These are phyloP conservation scores for Chytridiales sp. DNA, from an alignment of 371 early-diverging fungal genomes.

Conservation along the genomic window DNA sequence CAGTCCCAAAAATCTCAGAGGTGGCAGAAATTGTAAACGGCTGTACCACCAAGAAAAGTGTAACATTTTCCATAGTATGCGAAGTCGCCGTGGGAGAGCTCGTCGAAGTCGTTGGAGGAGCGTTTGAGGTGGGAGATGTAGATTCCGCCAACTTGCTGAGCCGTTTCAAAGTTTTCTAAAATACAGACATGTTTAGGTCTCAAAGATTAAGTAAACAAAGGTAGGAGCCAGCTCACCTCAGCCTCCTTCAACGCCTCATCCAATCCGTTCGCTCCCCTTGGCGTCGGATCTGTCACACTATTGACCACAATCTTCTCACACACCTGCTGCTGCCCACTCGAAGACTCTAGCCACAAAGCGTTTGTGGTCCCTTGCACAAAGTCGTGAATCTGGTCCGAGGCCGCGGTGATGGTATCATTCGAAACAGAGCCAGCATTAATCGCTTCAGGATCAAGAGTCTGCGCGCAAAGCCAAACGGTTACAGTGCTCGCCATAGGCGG, in stretches of 20 bases:
- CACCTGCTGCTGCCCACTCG: constrained; percentile 10
- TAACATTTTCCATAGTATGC: constrained; percentile 8
- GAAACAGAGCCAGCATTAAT: background rate
- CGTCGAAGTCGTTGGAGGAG: background rate
- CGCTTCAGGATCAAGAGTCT: constrained; percentile 12
- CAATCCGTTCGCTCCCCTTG: constrained; percentile 18
- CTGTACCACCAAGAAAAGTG: constrained; percentile 27
- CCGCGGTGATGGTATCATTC: background rate
- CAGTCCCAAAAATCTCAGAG: constrained; percentile 3
- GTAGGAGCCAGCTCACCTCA: constrained; percentile 11
- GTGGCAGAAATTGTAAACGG: constrained; percentile 22
- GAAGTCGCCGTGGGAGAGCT: background rate
- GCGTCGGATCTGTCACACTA: constrained; percentile 28
- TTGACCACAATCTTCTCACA: constrained; percentile 24
- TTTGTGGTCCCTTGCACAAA: constrained; percentile 31
- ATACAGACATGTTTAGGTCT: no score
- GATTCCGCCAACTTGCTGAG: background rate
- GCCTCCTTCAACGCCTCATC: constrained; percentile 24
- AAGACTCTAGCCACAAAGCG: constrained; percentile 20
- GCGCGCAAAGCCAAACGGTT: constrained; percentile 30
- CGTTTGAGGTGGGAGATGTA: background rate
- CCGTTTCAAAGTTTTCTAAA: no score
- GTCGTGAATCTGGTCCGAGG: constrained; percentile 26
- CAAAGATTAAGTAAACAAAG: background rate
- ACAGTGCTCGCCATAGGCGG: constrained; percentile 17